These are phyloP conservation scores for Malus hybrid DNA, from an alignment of 331 rosid genomes.

Conservation along the genomic window DNA sequence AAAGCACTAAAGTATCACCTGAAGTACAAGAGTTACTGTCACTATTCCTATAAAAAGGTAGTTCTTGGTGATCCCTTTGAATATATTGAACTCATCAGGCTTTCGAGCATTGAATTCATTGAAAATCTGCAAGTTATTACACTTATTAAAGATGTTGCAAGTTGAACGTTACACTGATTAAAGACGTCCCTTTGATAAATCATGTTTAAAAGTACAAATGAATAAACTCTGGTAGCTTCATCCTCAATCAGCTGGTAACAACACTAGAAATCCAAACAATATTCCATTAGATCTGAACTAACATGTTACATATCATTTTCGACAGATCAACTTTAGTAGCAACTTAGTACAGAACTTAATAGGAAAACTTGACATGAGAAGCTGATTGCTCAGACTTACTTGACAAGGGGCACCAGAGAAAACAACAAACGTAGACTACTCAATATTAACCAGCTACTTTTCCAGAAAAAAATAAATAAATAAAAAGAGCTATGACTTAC, in stretches of 20 bases:
- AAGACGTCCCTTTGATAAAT: too few relatives aligned
- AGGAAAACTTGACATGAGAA: background rate
- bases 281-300: background rate
- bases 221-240: background rate
- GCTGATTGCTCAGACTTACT: too few relatives aligned
- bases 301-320: background rate
- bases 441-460: background rate
- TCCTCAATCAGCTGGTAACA: background rate
- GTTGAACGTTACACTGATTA: background rate
- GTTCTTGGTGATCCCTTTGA: conserved; percentile 62
- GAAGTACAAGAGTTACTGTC: conserved; percentile 58
- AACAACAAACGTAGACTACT: background rate
- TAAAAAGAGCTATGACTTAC: conserved; percentile 34
- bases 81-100: conserved; percentile 69
- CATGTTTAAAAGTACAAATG: background rate
- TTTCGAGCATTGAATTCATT: conserved; percentile 90
- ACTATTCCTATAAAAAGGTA: conserved; percentile 73
- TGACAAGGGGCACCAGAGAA: too few relatives aligned
- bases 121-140: conserved; percentile 41
- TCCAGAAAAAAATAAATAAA: background rate
- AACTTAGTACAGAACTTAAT: background rate
- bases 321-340: background rate
- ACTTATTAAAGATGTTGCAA: conserved; percentile 10
- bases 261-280: background rate
- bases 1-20: conserved; percentile 35